phyloP scores from a whole-genome alignment of 2,329 filamentous ascomycete genomes.

The Curvularia spicifera region DNA sequence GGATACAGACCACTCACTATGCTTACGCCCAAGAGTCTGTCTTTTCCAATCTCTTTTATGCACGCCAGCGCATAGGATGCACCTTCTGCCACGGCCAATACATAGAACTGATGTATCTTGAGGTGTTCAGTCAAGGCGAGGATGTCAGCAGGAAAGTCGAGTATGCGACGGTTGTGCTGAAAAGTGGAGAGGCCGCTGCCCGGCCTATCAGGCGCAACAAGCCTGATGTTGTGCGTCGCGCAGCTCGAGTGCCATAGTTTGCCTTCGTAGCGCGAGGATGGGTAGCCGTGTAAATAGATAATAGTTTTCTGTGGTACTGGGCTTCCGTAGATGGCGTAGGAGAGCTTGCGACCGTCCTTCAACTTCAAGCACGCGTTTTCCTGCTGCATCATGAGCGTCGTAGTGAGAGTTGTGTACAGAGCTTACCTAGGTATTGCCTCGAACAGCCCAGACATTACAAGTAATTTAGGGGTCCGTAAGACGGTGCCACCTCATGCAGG shows the following conservation, averaged over 20 bases:
- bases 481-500: constrained; percentile 6
- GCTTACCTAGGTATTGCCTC: neutral
- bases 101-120: constrained; percentile 50
- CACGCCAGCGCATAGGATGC: constrained; percentile 58
- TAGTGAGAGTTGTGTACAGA: neutral
- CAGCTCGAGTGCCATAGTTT: constrained; percentile 45
- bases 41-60: constrained; percentile 47
- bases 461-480: constrained; percentile 1
- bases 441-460: neutral
- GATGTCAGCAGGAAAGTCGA: constrained; percentile 55
- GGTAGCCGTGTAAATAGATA: constrained; percentile 55
- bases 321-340: constrained; percentile 55
- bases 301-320: constrained; percentile 50
- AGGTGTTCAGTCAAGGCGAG: constrained; percentile 51
- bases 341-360: constrained; percentile 50
- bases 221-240: constrained; percentile 44
- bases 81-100: constrained; percentile 57
- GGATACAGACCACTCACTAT: constrained; percentile 39
- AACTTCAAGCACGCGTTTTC: constrained; percentile 38
- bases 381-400: constrained; percentile 13
- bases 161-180: constrained; percentile 47
- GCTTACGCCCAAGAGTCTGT: constrained; percentile 32
- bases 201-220: constrained; percentile 55
- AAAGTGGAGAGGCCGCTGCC: constrained; percentile 53
- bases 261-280: constrained; percentile 53